Evolutionary conservation across 352 stramenopile species (phyloP), one percentile per base, ranked within the genome.

Genomic region (Pythium monospermum): DNA sequence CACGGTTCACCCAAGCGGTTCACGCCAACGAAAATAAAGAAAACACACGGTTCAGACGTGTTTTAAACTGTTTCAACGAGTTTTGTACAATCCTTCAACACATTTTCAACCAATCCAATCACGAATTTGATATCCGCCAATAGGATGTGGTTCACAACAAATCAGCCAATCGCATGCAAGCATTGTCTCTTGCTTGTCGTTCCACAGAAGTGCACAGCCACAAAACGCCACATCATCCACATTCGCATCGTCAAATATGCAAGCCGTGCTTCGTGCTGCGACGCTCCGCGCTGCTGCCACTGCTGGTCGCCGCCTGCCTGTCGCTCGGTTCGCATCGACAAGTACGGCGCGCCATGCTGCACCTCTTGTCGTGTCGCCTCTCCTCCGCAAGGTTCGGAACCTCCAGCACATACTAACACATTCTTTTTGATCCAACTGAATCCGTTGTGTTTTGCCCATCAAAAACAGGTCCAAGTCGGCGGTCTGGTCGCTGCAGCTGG

Each of bases 401-500:
- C 21, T 23, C 3, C 13, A 19, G 16, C 5, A 23, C 23, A 25
- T n/a, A n/a, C n/a, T n/a, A n/a, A 37, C 6, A 31, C 22, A 18
- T 40, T 18, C 32, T 52, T 10, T 18, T 18, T 36, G 25, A 6
- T 31, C 38, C 7, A 6, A 12, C 39, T 33, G 38, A 15, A 8
- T 40, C 13, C 27, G 4, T 19, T 44, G 15, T 5, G 10, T 6
- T 4, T n/a, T n/a, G n/a, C n/a, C n/a, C n/a, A n/a, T n/a, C n/a
- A n/a, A n/a, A n/a, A n/a, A 16, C 28, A 75, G 63, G 55, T 47
- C 21, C 68, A 59, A 42, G 22, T 67, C 16, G 59, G 49, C 6
- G 49, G 63, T n/a, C 19, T 85, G 10, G 39, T 79, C 7, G 63
- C 61, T 6, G n/a, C n/a, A n/a, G 62, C 60, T 27, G 57, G 71